Evolutionary conservation across 176 grass and related monocot genomes (phyloP), one percentile per base, ranked within the genome.

Genomic region (Aegilops longissima): DNA sequence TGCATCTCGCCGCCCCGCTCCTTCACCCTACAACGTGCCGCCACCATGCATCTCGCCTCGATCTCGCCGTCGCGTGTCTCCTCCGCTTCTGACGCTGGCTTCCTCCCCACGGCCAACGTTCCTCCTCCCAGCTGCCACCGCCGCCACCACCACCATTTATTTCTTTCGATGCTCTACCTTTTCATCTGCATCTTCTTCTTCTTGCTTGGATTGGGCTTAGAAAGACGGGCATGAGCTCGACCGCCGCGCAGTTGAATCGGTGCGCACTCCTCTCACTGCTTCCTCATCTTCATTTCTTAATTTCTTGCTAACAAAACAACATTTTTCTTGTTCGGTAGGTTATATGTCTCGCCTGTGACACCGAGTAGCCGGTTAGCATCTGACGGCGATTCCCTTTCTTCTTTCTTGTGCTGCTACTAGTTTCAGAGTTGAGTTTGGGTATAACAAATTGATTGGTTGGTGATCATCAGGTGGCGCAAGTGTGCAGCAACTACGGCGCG

Each of bases 151-250:
- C 27, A 27, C 27, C 27, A 27, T 18, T 42, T 47, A 9, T 8
- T 49, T 49, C 45, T 51, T 51, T 16, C 0, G 11, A 16, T 17
- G 6, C 70, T 86, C 80, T 61, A 21, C 40, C 64, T 54, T 70
- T 85, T n/a, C 24, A 34, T 38, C 11, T 23, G 14, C 47, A 49
- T 66, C 6, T 58, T 66, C 8, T 73, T 25, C 73, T 80, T 18
- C 51, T 54, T 49, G 1, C 47, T 13, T 78, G 47, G 42, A 65
- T 24, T 72, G 81, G 29, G 63, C n/a, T 61, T 80, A 98, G 96
- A 89, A 89, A 77, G 96, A 94, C 75, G 85, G 83, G 38, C 96
- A 98, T 84, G 96, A 94, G 79, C 82, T 98, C 13, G 87, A 95
- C 20, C 88, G 96, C 13, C 82, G 83, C 35, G 86, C 87, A 9